Conservation (phyloP, 1,284 basidiomycete genomes). For the Ganoderma boninense region DNA sequence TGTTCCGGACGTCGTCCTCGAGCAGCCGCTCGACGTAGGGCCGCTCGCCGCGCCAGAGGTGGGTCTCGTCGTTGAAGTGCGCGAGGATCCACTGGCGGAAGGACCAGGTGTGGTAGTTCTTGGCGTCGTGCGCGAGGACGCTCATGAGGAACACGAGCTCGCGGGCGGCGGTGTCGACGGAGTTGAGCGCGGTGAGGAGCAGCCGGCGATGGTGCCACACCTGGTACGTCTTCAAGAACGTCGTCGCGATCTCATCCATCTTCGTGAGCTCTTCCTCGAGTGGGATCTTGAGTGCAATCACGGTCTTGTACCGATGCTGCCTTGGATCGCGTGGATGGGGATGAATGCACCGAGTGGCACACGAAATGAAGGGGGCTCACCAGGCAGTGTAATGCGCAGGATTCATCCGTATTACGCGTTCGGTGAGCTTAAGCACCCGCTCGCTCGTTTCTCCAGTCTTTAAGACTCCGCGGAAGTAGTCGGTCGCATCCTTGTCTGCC, state of each 20-base stretch:
- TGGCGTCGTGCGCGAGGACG: constrained; percentile 78
- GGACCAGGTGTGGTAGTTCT: constrained; percentile 98
- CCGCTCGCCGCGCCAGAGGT: constrained; percentile 82
- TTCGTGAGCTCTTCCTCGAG: constrained; percentile 80
- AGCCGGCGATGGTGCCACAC: constrained; percentile 97
- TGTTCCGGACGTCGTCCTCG: constrained; percentile 87
- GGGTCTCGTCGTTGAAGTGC: constrained; percentile 73
- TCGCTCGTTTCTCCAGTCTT: constrained; percentile 78
- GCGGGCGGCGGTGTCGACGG: constrained; percentile 44
- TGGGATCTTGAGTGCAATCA: constrained; percentile 71
- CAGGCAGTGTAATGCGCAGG: constrained; percentile 96
- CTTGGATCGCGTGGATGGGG: constrained; percentile 50
- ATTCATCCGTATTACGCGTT: constrained; percentile 86
- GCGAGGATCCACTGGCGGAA: constrained; percentile 92
- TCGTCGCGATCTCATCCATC: constrained; percentile 86
- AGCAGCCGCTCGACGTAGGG: constrained; percentile 83
- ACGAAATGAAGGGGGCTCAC: constrained; percentile 50
- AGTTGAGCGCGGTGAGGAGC: constrained; percentile 67
- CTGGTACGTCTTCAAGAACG: constrained; percentile 93
- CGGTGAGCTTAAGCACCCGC: constrained; percentile 86
- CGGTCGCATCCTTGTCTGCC: constrained; percentile 90
- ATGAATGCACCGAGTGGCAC: neutral
- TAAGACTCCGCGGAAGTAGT: constrained; percentile 89
- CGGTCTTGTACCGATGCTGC: constrained; percentile 92
- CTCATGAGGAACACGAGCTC: constrained; percentile 85